phyloP scores from a whole-genome alignment of 306 rosid species.

The Parietaria judaica region DNA sequence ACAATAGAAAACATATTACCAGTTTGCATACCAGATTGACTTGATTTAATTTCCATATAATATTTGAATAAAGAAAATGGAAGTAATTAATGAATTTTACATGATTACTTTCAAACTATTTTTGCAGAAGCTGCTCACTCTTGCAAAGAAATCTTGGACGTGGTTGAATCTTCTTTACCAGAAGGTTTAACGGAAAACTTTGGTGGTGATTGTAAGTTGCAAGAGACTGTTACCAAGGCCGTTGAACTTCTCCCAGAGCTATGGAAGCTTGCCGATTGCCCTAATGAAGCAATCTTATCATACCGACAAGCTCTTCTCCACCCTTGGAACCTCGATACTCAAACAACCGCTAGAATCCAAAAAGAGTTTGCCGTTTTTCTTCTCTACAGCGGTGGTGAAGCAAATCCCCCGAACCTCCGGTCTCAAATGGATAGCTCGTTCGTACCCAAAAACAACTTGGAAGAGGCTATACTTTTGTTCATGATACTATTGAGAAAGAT shows the following conservation, averaged over 20 bases:
- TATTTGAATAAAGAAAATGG: neutral
- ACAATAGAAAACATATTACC: too few relatives aligned
- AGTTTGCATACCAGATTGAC: too few relatives aligned
- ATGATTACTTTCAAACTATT: conserved; percentile 25
- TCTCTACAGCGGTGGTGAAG: conserved; percentile 78
- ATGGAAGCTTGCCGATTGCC: conserved; percentile 76
- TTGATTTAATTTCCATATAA: too few relatives aligned
- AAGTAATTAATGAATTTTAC: conserved; percentile 11
- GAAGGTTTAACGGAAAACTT: conserved; percentile 78
- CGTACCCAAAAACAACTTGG: conserved; percentile 76
- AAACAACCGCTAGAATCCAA: conserved; percentile 56
- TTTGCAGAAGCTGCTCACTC: conserved; percentile 89
- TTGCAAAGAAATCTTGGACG: conserved; percentile 78
- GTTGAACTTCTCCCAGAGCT: conserved; percentile 86
- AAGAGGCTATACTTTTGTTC: conserved; percentile 89
- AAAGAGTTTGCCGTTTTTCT: conserved; percentile 76
- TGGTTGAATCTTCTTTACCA: conserved; percentile 75
- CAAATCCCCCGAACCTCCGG: conserved; percentile 72
- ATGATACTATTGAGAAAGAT: conserved; percentile 69
- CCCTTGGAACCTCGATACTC: conserved; percentile 64
- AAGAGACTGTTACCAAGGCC: conserved; percentile 62
- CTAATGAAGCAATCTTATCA: conserved; percentile 66
- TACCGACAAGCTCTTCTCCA: conserved; percentile 63
- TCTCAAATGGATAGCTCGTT: conserved; percentile 68
- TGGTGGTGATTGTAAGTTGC: conserved; percentile 76